These are phyloP conservation scores for Fraxinus pennsylvanica DNA, from an alignment of 257 asterid genomes.

Conservation along the genomic window DNA sequence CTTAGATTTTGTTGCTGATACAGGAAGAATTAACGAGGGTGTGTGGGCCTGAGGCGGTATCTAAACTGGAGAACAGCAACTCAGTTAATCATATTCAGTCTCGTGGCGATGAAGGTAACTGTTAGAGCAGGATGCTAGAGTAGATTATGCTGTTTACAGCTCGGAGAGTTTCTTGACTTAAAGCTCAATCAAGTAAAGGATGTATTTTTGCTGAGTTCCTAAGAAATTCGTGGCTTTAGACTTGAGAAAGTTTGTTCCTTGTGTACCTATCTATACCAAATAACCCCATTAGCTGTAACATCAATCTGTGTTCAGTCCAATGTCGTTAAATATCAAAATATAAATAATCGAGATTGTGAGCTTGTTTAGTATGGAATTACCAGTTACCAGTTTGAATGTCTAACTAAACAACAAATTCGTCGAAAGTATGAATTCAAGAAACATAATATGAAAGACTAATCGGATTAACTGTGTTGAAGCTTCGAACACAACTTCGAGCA, in stretches of 20 bases:
- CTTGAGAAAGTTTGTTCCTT: conserved; percentile 18
- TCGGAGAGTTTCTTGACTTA: conserved; percentile 6
- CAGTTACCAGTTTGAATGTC: too few species aligned
- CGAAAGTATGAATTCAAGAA: neutral
- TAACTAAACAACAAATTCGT: neutral
- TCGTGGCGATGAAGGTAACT: conserved; percentile 51
- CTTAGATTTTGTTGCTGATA: conserved; percentile 22
- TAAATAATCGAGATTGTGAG: neutral
- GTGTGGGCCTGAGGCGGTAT: conserved; percentile 61
- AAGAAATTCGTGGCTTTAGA: neutral
- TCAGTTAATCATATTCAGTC: conserved; percentile 37
- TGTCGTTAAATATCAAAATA: neutral
- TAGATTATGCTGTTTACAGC: conserved; percentile 25
- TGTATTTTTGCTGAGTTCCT: neutral
- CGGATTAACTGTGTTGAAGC: too few species aligned
- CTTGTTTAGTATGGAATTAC: neutral
- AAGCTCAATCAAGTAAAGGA: conserved; percentile 27
- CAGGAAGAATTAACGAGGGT: conserved; percentile 71
- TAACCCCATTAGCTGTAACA: conserved; percentile 21
- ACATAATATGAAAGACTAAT: too few species aligned
- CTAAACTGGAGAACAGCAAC: conserved; percentile 50
- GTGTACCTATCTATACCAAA: conserved; percentile 25
- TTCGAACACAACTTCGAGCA: too few species aligned
- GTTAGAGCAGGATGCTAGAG: conserved; percentile 28
- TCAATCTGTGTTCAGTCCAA: conserved; percentile 19